Evolutionary conservation across 495 filamentous ascomycete species (phyloP), one percentile per base, ranked within the genome.

Genomic region (Neurospora tetrasperma): DNA sequence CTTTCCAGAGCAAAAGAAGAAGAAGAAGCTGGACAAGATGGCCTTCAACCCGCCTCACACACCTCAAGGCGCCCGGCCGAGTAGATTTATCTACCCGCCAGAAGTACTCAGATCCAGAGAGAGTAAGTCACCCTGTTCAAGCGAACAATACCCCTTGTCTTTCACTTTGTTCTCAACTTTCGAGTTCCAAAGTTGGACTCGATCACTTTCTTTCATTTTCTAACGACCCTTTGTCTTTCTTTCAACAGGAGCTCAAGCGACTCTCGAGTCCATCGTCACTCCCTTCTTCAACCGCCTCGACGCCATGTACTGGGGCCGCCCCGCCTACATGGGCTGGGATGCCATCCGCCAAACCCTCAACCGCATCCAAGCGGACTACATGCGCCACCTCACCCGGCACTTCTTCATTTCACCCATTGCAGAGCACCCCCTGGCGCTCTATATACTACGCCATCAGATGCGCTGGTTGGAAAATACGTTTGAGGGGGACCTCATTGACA

Each of bases 401-500:
- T 44, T 44, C 42, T 44, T 44, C 18, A n/a, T 44, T 18, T 44
- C 18, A 2, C 43, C 43, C 43, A 1, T 44, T n/a, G 18, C 18
- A 16, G 43, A 44, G 18, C 18, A 44, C 1, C 18, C 18, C 18
- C 43, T n/a, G 0, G 18, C 43, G 7, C 18, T 44, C 8, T 44
- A n/a, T 18, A n/a, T 4, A n/a, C 43, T 44, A 3, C 43, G 18
- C 18, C 7, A 9, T 44, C 16, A n/a, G 7, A 7, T 44, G 2
- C 7, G 4, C 6, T 4, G 18, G 18, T n/a, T 44, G 18, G 2
- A 44, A 44, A 0, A 44, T 3, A n/a, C 4, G 6, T 44, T 44
- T 18, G 18, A 44, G 3, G 0, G n/a, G 18, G 43, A 44, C 9
- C n/a, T n/a, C 1, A 0, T 9, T n/a, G 43, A 4, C 0, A n/a